Conservation (phyloP, 345 rosid genomes). For the Angophora floribunda region DNA sequence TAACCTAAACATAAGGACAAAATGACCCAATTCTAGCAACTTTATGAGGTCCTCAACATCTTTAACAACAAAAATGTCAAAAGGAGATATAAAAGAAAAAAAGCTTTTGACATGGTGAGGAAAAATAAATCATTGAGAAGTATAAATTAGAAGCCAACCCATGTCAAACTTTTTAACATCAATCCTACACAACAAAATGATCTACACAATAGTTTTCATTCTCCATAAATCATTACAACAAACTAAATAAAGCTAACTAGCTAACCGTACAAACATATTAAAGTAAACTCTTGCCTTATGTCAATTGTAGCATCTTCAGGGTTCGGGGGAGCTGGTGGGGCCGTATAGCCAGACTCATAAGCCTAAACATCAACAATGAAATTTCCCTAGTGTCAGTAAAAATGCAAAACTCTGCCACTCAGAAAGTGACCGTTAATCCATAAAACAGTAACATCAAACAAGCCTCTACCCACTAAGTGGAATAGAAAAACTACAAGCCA, state of each 20-base stretch:
- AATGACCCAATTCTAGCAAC: neutral
- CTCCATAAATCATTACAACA: neutral
- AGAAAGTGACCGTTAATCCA: neutral
- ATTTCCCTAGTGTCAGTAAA: neutral
- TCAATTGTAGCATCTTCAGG: slow-evolving; percentile 68
- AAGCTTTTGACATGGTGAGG: neutral
- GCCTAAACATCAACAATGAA: slow-evolving; percentile 26
- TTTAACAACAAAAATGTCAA: neutral
- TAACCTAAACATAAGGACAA: neutral
- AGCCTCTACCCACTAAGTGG: neutral
- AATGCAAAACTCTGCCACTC: neutral
- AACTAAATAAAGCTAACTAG: neutral
- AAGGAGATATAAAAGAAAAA: neutral
- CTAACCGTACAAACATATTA: neutral
- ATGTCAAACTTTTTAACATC: neutral
- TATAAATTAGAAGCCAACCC: neutral
- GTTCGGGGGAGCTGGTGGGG: slow-evolving; percentile 50
- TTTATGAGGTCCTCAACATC: neutral
- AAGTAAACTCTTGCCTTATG: slow-evolving; percentile 50
- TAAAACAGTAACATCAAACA: neutral
- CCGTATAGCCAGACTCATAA: slow-evolving; percentile 83
- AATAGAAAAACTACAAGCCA: neutral
- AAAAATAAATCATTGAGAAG: neutral
- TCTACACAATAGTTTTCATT: neutral
- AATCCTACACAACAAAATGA: neutral